These are phyloP conservation scores for Fusarium chuoi DNA, from an alignment of 2,329 filamentous ascomycete species.

Conservation along the genomic window DNA sequence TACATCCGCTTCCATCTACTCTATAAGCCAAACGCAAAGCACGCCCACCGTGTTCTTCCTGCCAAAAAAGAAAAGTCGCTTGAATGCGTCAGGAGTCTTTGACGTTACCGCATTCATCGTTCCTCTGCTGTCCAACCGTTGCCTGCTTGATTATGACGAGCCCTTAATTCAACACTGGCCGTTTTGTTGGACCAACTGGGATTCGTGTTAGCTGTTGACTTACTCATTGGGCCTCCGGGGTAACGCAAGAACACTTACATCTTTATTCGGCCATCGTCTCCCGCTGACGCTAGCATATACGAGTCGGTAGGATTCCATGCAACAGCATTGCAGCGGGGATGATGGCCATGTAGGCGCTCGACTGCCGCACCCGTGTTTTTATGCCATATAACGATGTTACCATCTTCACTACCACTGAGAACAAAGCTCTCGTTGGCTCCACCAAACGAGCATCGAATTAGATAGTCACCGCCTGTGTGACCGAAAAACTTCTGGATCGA, in stretches of 20 bases:
- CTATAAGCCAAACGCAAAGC: slow-evolving; percentile 12
- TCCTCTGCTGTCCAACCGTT: slow-evolving; percentile 39
- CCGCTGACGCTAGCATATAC: slow-evolving; percentile 87
- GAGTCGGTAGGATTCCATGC: slow-evolving; percentile 89
- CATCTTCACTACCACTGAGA: slow-evolving; percentile 86
- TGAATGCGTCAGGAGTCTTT: not conserved
- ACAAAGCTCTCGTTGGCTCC: slow-evolving; percentile 94
- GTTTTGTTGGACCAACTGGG: slow-evolving; percentile 46
- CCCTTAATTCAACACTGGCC: slow-evolving; percentile 33
- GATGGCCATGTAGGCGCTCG: slow-evolving; percentile 80
- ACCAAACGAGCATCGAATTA: slow-evolving; percentile 87
- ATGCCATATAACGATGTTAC: slow-evolving; percentile 88
- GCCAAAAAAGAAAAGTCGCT: not conserved
- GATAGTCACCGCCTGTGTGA: slow-evolving; percentile 77
- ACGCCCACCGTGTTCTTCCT: not conserved
- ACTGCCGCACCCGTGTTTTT: slow-evolving; percentile 82
- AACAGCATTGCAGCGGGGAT: slow-evolving; percentile 83
- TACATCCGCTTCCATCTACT: not conserved
- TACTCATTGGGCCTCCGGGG: not conserved
- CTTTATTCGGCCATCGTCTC: slow-evolving; percentile 85
- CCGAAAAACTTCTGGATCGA: slow-evolving; percentile 80
- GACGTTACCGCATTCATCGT: slow-evolving; percentile 19
- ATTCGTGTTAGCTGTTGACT: slow-evolving; percentile 4
- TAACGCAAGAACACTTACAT: slow-evolving; percentile 70
- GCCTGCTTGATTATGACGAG: slow-evolving; percentile 29